A percentile compares a stretch with the other conserved stretches of the same genome.
These are phyloP conservation scores for Pseudogymnoascus sp. DNA, from an alignment of 2,329 filamentous ascomycete genomes.

Conservation along the genomic window DNA sequence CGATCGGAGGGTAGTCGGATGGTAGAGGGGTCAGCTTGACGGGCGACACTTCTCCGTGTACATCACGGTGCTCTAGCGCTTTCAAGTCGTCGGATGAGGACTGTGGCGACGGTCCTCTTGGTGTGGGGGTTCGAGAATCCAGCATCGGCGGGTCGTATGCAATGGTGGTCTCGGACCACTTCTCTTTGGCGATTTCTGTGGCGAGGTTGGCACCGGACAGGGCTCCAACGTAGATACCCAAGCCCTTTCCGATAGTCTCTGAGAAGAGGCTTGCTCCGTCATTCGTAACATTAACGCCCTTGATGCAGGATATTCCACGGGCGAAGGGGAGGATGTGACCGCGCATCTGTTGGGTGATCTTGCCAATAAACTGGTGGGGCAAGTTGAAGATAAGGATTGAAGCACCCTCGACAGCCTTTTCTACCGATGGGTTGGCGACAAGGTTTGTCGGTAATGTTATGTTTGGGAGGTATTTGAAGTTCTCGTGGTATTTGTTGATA, in stretches of 20 bases:
- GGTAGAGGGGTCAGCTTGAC: conserved; percentile 69
- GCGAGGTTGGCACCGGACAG: conserved; percentile 96
- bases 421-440: conserved; percentile 71
- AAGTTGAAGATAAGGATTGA: conserved; percentile 94
- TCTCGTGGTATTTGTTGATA: conserved; percentile 91
- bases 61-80: conserved; percentile 56
- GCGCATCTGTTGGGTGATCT: conserved; percentile 73
- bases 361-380: conserved; percentile 89
- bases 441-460: conserved; percentile 77
- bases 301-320: conserved; percentile 93
- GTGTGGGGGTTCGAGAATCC: conserved; percentile 71
- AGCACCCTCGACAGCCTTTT: conserved; percentile 72
- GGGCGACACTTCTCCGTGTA: conserved; percentile 57
- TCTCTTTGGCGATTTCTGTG: conserved; percentile 86
- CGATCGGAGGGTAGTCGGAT: conserved; percentile 73
- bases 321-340: conserved; percentile 89
- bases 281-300: conserved; percentile 88
- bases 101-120: conserved; percentile 42
- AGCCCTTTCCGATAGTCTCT: conserved; percentile 82
- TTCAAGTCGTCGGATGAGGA: conserved; percentile 42
- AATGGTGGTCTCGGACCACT: conserved; percentile 94
- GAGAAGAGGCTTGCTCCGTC: conserved; percentile 84
- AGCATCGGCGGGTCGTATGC: conserved; percentile 88
- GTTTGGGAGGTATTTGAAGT: conserved; percentile 93
- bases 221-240: conserved; percentile 94